A percentile compares a stretch with the other conserved stretches of the same genome.
These are phyloP conservation scores for Tolypocladium cylindrosporum DNA, from an alignment of 2,329 filamentous ascomycete species.

Conservation along the genomic window DNA sequence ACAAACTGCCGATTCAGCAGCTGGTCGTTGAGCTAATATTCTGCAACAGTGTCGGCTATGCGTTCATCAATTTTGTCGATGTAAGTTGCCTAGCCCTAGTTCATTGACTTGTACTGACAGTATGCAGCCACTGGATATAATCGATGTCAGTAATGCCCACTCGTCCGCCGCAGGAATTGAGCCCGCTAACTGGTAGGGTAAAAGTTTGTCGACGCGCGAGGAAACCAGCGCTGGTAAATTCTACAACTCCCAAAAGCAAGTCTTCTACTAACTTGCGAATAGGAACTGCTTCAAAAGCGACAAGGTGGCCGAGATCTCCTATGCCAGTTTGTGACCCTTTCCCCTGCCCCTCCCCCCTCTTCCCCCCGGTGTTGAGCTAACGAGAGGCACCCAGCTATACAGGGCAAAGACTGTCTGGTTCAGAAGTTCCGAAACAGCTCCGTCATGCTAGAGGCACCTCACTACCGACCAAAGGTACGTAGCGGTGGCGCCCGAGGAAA, in stretches of 20 bases:
- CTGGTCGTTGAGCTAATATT: not conserved
- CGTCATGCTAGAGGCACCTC: conserved; percentile 78
- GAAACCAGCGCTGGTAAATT: conserved; percentile 58
- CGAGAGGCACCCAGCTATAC: conserved; percentile 54
- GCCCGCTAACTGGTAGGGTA: conserved; percentile 8
- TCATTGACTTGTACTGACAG: conserved; percentile 23
- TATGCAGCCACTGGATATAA: conserved; percentile 58
- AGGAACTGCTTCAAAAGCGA: conserved; percentile 76
- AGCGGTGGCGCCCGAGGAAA: not conserved
- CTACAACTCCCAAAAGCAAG: too few relatives aligned
- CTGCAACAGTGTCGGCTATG: conserved; percentile 71
- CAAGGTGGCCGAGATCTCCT: conserved; percentile 84
- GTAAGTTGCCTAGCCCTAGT: conserved; percentile 33
- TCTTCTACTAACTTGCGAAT: not conserved
- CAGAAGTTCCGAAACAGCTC: conserved; percentile 96
- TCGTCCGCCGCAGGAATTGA: not conserved
- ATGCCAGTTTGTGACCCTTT: conserved; percentile 60
- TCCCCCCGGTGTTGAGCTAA: not conserved
- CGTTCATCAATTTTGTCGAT: conserved; percentile 90
- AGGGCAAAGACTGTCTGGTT: conserved; percentile 82
- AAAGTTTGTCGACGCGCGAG: conserved; percentile 61
- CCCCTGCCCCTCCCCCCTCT: too few relatives aligned
- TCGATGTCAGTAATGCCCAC: conserved; percentile 42
- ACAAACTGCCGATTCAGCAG: conserved; percentile 1
- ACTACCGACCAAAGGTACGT: conserved; percentile 73